Conservation (phyloP, 148 eudicot species). For the Persicaria tinctoria region DNA sequence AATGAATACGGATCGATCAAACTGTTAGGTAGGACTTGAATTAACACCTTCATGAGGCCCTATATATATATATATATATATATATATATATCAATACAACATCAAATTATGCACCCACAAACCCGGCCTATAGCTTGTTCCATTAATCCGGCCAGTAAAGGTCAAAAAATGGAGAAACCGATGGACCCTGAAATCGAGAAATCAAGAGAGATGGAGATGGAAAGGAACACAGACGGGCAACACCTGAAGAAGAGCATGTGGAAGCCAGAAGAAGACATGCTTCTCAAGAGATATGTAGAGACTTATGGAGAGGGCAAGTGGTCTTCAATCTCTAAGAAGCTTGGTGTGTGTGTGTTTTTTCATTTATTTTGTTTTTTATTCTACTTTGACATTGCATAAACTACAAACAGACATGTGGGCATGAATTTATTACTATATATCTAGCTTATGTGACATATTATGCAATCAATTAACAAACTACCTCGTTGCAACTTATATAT, state of each 20-base stretch:
- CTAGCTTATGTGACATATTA: no score
- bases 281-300: conserved; percentile 25
- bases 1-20: neutral
- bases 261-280: conserved; percentile 33
- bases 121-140: neutral
- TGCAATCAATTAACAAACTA: no score
- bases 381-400: no score
- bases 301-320: conserved; percentile 31
- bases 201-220: neutral
- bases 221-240: conserved; percentile 10
- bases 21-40: neutral
- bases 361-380: no score
- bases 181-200: no score
- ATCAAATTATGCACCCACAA: neutral
- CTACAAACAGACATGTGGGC: no score
- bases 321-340: conserved; percentile 24
- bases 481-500: no score
- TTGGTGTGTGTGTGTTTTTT: conserved; percentile 18
- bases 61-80: no score
- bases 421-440: no score
- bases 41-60: neutral
- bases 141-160: neutral
- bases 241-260: conserved; percentile 26
- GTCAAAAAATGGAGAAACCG: neutral
- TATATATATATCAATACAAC: neutral